These are phyloP conservation scores for Phytophthora parvispora DNA, from an alignment of 352 stramenopile species.

Conservation along the genomic window DNA sequence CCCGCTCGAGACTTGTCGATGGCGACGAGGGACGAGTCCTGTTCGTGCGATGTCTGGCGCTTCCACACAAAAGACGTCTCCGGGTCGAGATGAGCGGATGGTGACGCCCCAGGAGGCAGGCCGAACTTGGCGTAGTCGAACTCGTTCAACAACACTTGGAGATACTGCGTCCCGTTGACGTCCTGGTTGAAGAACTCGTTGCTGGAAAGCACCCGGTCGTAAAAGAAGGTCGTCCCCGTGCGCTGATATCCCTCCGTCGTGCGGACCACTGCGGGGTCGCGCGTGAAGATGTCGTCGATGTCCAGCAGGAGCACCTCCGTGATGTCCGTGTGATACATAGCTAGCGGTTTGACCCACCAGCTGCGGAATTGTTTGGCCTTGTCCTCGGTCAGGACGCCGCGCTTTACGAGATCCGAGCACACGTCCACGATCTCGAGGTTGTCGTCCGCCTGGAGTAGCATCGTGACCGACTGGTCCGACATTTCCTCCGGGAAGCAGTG, in stretches of 20 bases:
- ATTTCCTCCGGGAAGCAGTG: background rate
- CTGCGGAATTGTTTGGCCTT: background rate
- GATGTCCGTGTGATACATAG: background rate
- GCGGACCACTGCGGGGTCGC: background rate
- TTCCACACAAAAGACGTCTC: background rate
- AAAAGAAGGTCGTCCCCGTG: background rate
- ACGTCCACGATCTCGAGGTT: background rate
- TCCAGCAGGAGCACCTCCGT: background rate
- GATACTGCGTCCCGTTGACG: background rate
- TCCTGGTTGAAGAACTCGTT: background rate
- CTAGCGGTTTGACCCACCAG: background rate
- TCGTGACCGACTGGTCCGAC: background rate
- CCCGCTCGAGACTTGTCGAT: background rate
- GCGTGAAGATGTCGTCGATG: background rate
- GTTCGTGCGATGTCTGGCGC: background rate
- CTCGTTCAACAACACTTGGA: background rate
- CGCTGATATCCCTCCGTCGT: background rate
- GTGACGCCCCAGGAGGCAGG: background rate
- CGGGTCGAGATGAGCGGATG: background rate
- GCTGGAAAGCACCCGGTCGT: background rate
- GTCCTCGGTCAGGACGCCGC: background rate
- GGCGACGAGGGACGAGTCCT: background rate
- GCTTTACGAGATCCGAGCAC: background rate
- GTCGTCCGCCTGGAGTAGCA: background rate
- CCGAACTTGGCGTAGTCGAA: background rate